These are phyloP conservation scores for Hirsutella minnesotensis DNA, from an alignment of 2,329 filamentous ascomycete genomes.

Conservation along the genomic window DNA sequence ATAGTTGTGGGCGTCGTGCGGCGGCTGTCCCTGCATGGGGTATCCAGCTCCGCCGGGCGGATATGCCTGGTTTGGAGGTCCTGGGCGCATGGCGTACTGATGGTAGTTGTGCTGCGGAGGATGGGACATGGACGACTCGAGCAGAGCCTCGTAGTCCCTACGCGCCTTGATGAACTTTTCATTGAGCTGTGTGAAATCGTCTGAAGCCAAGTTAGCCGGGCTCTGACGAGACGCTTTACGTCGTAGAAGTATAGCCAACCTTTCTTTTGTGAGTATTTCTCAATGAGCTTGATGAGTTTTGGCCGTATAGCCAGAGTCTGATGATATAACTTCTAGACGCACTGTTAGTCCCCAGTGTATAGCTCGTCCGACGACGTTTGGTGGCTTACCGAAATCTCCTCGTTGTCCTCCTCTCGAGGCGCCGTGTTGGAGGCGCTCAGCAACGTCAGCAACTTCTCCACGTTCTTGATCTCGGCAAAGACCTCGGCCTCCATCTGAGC, in stretches of 20 bases:
- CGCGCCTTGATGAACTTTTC: slow-evolving; percentile 99
- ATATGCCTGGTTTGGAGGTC: slow-evolving; percentile 34
- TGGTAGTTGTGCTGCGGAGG: slow-evolving; percentile 72
- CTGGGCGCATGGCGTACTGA: slow-evolving; percentile 48
- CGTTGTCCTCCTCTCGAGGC: slow-evolving; percentile 79
- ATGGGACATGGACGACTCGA: slow-evolving; percentile 94
- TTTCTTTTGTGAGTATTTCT: slow-evolving; percentile 99
- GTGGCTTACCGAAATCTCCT: slow-evolving; percentile 71
- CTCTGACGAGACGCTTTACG: too few species aligned
- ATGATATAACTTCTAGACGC: slow-evolving; percentile 62
- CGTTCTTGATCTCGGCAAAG: slow-evolving; percentile 53
- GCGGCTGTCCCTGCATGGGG: slow-evolving; percentile 28
- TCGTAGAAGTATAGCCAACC: slow-evolving; percentile 35
- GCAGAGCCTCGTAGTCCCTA: slow-evolving; percentile 87
- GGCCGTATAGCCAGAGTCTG: slow-evolving; percentile 88
- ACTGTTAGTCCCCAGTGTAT: slow-evolving; percentile 16
- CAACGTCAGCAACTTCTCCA: slow-evolving; percentile 66
- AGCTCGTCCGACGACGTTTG: too few species aligned
- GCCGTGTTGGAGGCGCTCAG: slow-evolving; percentile 77
- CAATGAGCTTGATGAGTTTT: slow-evolving; percentile 95
- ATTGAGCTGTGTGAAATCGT: slow-evolving; percentile 96
- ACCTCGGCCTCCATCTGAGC: slow-evolving; percentile 82
- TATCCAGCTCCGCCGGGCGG: slow-evolving; percentile 24
- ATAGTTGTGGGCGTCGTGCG: slow-evolving; percentile 54
- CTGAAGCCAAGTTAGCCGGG: slow-evolving; percentile 30